Conservation (phyloP, 306 rosid genomes). For the Malus asiatica region DNA sequence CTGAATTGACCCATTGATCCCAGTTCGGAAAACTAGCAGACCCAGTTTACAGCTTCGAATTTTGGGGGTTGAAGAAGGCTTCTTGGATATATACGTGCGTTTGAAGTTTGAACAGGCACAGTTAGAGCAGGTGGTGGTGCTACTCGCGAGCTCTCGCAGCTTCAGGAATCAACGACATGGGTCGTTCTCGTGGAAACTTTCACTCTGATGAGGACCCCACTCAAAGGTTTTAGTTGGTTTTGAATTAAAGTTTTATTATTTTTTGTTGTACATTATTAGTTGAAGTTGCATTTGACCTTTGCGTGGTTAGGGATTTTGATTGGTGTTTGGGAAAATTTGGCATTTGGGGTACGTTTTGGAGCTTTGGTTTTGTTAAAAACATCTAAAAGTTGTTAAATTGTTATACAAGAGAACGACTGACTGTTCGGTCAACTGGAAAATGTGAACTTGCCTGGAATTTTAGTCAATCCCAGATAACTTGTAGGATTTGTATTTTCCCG, state of each 20-base stretch:
- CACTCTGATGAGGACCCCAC: slow-evolving; percentile 82
- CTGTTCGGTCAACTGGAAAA: not conserved
- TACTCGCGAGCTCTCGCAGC: slow-evolving; percentile 17
- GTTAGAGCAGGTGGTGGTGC: not conserved
- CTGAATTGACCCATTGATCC: not conserved
- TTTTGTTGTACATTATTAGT: not conserved
- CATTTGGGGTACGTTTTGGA: not conserved
- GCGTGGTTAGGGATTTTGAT: not conserved
- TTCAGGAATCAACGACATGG: slow-evolving; percentile 53
- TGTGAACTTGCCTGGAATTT: not conserved
- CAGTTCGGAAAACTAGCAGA: not conserved
- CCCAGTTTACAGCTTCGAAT: not conserved
- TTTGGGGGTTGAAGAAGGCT: not conserved
- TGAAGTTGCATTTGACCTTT: slow-evolving; percentile 3
- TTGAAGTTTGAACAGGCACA: not conserved
- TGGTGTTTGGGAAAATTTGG: not conserved
- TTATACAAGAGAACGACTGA: not conserved
- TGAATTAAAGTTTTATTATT: not conserved
- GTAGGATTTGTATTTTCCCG: not conserved
- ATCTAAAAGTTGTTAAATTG: not conserved
- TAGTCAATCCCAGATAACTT: not conserved
- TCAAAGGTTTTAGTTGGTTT: slow-evolving; percentile 51
- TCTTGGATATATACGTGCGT: not conserved
- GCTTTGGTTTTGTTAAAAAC: not conserved
- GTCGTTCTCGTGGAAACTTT: slow-evolving; percentile 93